Evolutionary conservation across 2,329 filamentous ascomycete genomes (phyloP).

Genomic region (Talaromyces funiculosus): DNA sequence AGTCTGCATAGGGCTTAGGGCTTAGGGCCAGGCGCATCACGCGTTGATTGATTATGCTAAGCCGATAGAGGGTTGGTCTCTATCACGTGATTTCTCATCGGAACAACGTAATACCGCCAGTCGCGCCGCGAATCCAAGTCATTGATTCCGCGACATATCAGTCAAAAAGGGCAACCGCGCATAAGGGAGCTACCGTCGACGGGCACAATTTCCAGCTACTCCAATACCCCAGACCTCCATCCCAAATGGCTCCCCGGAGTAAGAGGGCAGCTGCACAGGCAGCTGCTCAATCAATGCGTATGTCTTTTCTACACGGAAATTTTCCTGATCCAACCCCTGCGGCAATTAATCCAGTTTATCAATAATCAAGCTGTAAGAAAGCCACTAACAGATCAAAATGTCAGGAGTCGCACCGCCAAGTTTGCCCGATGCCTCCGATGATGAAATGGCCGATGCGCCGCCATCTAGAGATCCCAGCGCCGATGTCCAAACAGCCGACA

Average conservation of each 20-base stretch:
- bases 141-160: neutral
- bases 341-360: neutral
- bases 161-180: constrained; percentile 10
- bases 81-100: constrained; percentile 1
- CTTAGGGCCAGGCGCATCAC: constrained; percentile 8
- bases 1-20: constrained; percentile 11
- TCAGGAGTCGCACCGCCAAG: constrained; percentile 39
- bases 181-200: constrained; percentile 7
- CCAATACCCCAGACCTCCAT: constrained; percentile 2
- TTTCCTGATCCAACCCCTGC: neutral
- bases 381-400: neutral
- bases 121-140: neutral
- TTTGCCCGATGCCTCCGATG: constrained; percentile 41
- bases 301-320: constrained; percentile 11
- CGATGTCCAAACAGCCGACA: constrained; percentile 30
- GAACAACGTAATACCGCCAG: constrained; percentile 8
- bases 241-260: constrained; percentile 40
- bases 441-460: constrained; percentile 39
- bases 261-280: constrained; percentile 43
- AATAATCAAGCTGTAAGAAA: neutral
- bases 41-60: neutral
- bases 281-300: constrained; percentile 43
- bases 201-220: neutral
- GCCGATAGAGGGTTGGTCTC: neutral
- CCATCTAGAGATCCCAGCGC: constrained; percentile 29